Percentiles rank a stretch among this genome's conserved stretches.
Conservation (phyloP, 495 filamentous ascomycete species). For the Glutinoglossum americanum region DNA sequence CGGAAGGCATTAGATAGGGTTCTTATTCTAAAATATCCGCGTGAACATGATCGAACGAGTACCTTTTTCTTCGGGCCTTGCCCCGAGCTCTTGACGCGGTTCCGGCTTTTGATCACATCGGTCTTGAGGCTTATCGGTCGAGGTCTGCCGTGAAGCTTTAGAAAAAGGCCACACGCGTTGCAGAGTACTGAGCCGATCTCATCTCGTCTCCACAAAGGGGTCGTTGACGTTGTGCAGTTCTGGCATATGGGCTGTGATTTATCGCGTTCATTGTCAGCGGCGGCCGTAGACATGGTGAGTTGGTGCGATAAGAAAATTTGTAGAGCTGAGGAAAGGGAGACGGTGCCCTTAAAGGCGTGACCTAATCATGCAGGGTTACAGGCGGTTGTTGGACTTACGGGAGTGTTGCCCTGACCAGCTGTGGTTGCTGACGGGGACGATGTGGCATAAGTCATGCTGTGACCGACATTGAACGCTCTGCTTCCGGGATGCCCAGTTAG, state of each 20-base stretch:
- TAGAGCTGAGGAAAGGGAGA: conserved; percentile 1
- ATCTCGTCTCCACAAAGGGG: conserved; percentile 91
- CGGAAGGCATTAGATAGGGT: conserved; percentile 4
- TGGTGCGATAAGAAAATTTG: conserved; percentile 10
- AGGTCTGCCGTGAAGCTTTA: conserved; percentile 86
- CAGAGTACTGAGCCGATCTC: conserved; percentile 93
- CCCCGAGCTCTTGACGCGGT: conserved; percentile 82
- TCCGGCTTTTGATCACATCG: conserved; percentile 98
- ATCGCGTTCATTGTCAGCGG: conserved; percentile 31
- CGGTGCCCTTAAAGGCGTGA: conserved; percentile 3
- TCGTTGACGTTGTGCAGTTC: conserved; percentile 90
- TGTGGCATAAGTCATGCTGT: conserved; percentile 35
- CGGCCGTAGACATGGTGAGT: conserved; percentile 27
- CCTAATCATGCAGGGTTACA: background rate
- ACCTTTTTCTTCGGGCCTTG: conserved; percentile 83
- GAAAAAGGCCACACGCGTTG: conserved; percentile 92
- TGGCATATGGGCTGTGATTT: conserved; percentile 83
- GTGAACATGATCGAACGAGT: conserved; percentile 11
- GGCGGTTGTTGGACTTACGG: conserved; percentile 28
- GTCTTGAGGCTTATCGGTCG: conserved; percentile 94
- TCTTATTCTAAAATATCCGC: background rate
- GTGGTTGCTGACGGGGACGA: conserved; percentile 46
- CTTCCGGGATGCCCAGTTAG: conserved; percentile 4
- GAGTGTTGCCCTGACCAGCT: conserved; percentile 40
- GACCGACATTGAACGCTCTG: conserved; percentile 30